A percentile compares a stretch with the other conserved stretches of the same genome.
These are phyloP conservation scores for Melastoma malabathricum DNA, from an alignment of 345 rosid species.

Conservation along the genomic window DNA sequence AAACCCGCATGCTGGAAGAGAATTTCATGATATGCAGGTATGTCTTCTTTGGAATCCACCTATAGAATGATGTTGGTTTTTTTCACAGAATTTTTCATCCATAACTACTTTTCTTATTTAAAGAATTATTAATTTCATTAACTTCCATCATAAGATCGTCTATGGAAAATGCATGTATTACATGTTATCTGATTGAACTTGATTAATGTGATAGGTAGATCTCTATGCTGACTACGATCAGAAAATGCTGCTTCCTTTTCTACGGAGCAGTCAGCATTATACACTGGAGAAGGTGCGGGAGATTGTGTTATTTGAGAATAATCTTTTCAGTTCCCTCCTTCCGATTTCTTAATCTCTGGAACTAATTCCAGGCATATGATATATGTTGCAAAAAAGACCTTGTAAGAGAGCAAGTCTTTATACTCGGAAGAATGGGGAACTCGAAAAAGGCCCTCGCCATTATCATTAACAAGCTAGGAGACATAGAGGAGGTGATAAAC, in stretches of 20 bases:
- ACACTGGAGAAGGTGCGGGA: slow-evolving; percentile 80
- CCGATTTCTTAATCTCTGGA: slow-evolving; percentile 13
- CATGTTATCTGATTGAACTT: not conserved
- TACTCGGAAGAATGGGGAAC: slow-evolving; percentile 98
- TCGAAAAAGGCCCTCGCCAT: slow-evolving; percentile 78
- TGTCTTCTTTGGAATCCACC: not conserved
- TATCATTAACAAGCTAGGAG: slow-evolving; percentile 83
- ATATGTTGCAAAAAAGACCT: slow-evolving; percentile 70
- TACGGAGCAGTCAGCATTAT: slow-evolving; percentile 95
- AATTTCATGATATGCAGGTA: slow-evolving; percentile 98
- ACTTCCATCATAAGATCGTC: too few relatives aligned
- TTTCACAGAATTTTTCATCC: not conserved
- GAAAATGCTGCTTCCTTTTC: slow-evolving; percentile 89
- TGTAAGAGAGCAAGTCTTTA: slow-evolving; percentile 85
- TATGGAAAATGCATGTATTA: too few relatives aligned
- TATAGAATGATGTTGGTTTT: too few relatives aligned
- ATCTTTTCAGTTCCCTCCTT: slow-evolving; percentile 5
- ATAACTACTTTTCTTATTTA: not conserved
- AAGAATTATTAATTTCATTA: too few relatives aligned
- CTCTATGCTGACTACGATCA: slow-evolving; percentile 84
- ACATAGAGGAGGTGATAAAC: slow-evolving; percentile 75
- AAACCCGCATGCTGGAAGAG: slow-evolving; percentile 70
- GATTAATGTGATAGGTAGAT: slow-evolving; percentile 55
- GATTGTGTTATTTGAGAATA: slow-evolving; percentile 10
- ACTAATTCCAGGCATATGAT: slow-evolving; percentile 66